Base-by-base conservation (phyloP, 352 stramenopile species). In the Thalassiosira livingstoniorum region DNA sequence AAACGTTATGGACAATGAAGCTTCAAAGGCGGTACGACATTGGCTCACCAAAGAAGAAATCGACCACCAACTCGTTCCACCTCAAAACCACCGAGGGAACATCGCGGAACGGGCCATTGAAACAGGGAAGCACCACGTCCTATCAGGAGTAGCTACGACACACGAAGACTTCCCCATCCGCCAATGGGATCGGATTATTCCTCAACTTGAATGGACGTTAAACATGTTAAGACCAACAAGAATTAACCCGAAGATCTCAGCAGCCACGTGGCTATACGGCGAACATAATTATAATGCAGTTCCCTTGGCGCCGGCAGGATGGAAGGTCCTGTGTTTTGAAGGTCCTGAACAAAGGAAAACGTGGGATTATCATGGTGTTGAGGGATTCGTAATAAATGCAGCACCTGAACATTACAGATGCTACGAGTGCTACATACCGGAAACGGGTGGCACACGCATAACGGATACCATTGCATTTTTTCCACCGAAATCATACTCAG, bases 61-160 rank as follows among this genome's bases (percentile, higher is more conserved):
- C 25, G 37, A 73, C 35, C 81, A 53, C 34, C 76, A 88, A 77
- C 57, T 83, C 15, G 53, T 70, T 4, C 66, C 71, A 37, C 65
- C 64, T 21, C 21, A 43, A 18, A 63, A 72, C 7, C 82, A 88
- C 55, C 67, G 77, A 18, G 42, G 61, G 25, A 88, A 88, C 62
- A n/a, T 64, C 34, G 77, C 82, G 4, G 77, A 88, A 31, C 62
- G 58, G 55, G n/a, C n/a, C n/a, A 71, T 87, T 55, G 60, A 61
- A 35, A 87, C 81, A 32, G 79, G 61, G 13, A 82, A 82, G 53
- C 60, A 82, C 37, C 75, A 85, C 45, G 82, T 87, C 58, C 47
- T 85, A 53, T 42, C 75, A 4, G 54, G 47, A 2, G 57, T 87
- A 1, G 45, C 35, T 34, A 57, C 32, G n/a, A 72, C 57, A 15